A percentile compares a stretch with the other conserved stretches of the same genome.
Evolutionary conservation across 192 early-diverging fungal genomes (phyloP).

Genomic region (Entomortierella parvispora): DNA sequence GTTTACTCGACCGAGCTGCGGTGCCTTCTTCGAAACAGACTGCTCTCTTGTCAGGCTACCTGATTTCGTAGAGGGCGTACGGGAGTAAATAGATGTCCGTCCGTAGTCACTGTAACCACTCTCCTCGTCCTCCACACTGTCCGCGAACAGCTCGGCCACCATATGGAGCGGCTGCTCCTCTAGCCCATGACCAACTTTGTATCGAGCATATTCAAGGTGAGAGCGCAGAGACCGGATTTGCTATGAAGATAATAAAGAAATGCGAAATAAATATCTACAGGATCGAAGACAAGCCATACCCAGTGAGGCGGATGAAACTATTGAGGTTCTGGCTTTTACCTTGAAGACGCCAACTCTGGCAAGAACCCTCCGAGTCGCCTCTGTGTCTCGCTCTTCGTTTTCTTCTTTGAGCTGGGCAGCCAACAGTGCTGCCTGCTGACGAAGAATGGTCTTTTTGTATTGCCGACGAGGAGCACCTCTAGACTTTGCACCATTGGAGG

Average conservation of each 20-base stretch:
- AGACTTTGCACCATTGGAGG: background rate
- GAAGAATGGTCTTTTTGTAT: constrained; percentile 44
- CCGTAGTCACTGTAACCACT: no score
- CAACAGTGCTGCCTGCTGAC: constrained; percentile 41
- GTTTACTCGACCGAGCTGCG: no score
- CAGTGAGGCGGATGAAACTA: background rate
- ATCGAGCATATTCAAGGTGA: constrained; percentile 6
- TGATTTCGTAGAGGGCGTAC: no score
- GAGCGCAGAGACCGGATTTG: constrained; percentile 12
- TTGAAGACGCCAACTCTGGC: constrained; percentile 17
- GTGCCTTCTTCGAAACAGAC: no score
- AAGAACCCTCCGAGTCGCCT: constrained; percentile 30
- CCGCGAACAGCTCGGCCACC: constrained; percentile 36
- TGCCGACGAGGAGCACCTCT: constrained; percentile 21
- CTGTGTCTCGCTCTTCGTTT: constrained; percentile 28
- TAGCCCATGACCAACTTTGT: constrained; percentile 29
- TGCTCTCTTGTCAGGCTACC: no score
- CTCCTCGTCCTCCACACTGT: constrained; percentile 8
- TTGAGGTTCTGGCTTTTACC: constrained; percentile 5
- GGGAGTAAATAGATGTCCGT: no score
- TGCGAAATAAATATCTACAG: background rate
- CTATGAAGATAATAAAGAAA: background rate
- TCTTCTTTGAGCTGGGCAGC: constrained; percentile 43
- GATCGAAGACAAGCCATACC: background rate
- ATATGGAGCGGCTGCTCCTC: constrained; percentile 46